Conservation (phyloP, 2,329 filamentous ascomycete genomes). For the Fusarium sp. region DNA sequence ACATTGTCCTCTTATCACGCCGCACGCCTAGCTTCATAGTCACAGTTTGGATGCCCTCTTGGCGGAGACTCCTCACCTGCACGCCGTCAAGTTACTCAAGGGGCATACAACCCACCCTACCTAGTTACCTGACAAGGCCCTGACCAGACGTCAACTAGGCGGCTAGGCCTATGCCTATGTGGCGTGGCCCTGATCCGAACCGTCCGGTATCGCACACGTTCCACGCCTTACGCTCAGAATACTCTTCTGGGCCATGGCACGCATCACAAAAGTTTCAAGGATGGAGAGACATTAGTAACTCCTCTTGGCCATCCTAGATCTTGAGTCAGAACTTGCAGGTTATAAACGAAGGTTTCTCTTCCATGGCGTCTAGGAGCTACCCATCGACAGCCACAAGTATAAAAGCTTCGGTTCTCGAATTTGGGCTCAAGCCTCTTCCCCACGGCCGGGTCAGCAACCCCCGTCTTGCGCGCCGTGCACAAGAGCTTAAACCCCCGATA, state of each 20-base stretch:
- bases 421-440: slow-evolving; percentile 19
- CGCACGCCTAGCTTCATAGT: slow-evolving; percentile 26
- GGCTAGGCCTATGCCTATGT: neutral
- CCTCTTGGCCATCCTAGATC: neutral
- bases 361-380: neutral
- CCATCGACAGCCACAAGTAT: neutral
- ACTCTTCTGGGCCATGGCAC: neutral
- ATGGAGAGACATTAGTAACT: neutral
- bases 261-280: neutral
- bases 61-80: slow-evolving; percentile 24
- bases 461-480: slow-evolving; percentile 36
- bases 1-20: slow-evolving; percentile 17
- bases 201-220: slow-evolving; percentile 34
- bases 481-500: slow-evolving; percentile 21
- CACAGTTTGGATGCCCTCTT: slow-evolving; percentile 24
- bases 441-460: slow-evolving; percentile 5
- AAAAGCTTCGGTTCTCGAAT: slow-evolving; percentile 15
- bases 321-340: neutral
- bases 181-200: slow-evolving; percentile 26
- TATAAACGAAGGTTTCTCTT: neutral
- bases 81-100: slow-evolving; percentile 20
- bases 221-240: slow-evolving; percentile 6
- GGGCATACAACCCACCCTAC: slow-evolving; percentile 14
- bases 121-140: slow-evolving; percentile 26
- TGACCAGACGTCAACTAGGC: slow-evolving; percentile 27